Conservation (phyloP, 2,329 filamentous ascomycete species). For the Hymenoscyphus salicellus region DNA sequence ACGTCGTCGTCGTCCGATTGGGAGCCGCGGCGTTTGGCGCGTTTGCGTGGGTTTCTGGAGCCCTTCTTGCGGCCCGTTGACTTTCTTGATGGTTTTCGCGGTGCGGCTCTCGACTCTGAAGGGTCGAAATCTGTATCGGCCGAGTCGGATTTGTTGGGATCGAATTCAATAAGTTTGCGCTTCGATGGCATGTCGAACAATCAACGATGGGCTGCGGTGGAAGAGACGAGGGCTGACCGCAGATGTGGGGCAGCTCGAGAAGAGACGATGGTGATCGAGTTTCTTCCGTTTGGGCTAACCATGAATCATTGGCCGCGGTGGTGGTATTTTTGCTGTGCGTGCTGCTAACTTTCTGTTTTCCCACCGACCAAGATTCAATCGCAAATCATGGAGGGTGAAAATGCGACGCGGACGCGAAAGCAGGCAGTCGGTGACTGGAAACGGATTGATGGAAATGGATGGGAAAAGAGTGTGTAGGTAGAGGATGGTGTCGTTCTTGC, state of each 20-base stretch:
- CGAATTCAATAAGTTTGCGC: constrained; percentile 60
- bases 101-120: constrained; percentile 40
- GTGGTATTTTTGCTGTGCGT: too few relatives aligned
- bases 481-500: background rate
- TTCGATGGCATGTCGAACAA: constrained; percentile 32
- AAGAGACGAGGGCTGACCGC: background rate
- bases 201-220: background rate
- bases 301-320: too few relatives aligned
- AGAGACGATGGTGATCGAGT: background rate
- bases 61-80: background rate
- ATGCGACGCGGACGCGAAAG: background rate
- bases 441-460: background rate
- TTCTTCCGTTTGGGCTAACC: too few relatives aligned
- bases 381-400: background rate
- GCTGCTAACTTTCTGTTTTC: too few relatives aligned
- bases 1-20: constrained; percentile 50
- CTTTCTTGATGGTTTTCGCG: constrained; percentile 42
- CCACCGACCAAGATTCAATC: background rate
- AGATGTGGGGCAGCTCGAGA: background rate
- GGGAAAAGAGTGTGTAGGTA: background rate
- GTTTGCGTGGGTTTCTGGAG: background rate
- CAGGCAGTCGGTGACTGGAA: background rate
- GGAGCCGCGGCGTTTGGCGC: background rate
- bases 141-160: constrained; percentile 64
- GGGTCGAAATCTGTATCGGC: constrained; percentile 66